These are phyloP conservation scores for Candolleomyces aberdarensis DNA, from an alignment of 768 basidiomycete genomes.

Conservation along the genomic window DNA sequence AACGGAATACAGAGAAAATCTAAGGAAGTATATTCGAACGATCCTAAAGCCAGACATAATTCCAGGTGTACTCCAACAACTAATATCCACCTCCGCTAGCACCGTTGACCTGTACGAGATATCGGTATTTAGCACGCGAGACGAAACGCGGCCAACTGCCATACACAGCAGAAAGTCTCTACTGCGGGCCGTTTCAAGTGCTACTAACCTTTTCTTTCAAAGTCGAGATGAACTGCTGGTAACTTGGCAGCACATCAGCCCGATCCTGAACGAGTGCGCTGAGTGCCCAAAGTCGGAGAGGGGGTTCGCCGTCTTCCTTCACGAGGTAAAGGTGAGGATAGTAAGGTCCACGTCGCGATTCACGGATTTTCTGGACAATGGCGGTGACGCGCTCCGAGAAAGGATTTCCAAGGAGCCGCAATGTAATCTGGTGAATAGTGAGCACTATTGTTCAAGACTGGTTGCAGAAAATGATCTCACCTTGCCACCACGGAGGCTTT, in stretches of 20 bases:
- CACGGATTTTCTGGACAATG: slow-evolving; percentile 90
- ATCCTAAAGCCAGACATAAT: too few relatives aligned
- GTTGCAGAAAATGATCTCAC: slow-evolving; percentile 34
- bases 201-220: slow-evolving; percentile 82
- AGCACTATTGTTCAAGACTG: background rate
- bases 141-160: background rate
- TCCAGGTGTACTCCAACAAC: background rate
- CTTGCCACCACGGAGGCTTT: slow-evolving; percentile 91
- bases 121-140: slow-evolving; percentile 4
- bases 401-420: slow-evolving; percentile 87
- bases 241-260: slow-evolving; percentile 91
- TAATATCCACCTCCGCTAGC: slow-evolving; percentile 20
- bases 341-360: slow-evolving; percentile 90
- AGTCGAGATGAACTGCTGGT: slow-evolving; percentile 89
- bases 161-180: background rate
- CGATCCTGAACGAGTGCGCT: slow-evolving; percentile 94
- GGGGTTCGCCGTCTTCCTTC: slow-evolving; percentile 97
- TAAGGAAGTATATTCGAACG: background rate
- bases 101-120: slow-evolving; percentile 24
- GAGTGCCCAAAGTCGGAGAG: slow-evolving; percentile 92
- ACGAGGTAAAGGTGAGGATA: slow-evolving; percentile 94
- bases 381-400: slow-evolving; percentile 97
- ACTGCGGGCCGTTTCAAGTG: slow-evolving; percentile 13
- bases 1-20: background rate
- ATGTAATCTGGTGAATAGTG: slow-evolving; percentile 58